A percentile compares a stretch with the other conserved stretches of the same genome.
Evolutionary conservation across 495 filamentous ascomycete genomes (phyloP).

Genomic region (Neurospora discreta): DNA sequence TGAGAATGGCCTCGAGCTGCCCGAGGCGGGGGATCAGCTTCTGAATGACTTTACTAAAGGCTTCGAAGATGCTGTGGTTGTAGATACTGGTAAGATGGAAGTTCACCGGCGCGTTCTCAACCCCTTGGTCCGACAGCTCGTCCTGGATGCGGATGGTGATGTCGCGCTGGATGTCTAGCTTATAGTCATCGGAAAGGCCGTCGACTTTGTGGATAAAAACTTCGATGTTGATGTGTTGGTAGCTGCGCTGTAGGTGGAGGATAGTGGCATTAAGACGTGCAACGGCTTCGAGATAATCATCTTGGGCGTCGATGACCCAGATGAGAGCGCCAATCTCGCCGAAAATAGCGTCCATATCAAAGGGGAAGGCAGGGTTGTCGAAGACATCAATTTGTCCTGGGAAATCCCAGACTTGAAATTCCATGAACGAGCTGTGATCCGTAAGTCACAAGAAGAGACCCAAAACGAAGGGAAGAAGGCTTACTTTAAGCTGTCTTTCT

Average conservation of each 20-base stretch:
- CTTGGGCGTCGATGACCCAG: slow-evolving; percentile 97
- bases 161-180: slow-evolving; percentile 84
- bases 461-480: slow-evolving; percentile 1
- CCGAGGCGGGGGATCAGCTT: slow-evolving; percentile 90
- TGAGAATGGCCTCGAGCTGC: slow-evolving; percentile 82
- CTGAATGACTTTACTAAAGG: slow-evolving; percentile 95
- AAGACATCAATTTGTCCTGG: slow-evolving; percentile 87
- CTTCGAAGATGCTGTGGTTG: slow-evolving; percentile 96
- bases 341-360: slow-evolving; percentile 89
- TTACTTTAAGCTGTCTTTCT: slow-evolving; percentile 86
- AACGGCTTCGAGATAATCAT: slow-evolving; percentile 88
- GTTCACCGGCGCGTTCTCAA: slow-evolving; percentile 82
- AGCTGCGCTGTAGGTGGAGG: slow-evolving; percentile 70
- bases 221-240: slow-evolving; percentile 87
- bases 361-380: slow-evolving; percentile 48
- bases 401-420: slow-evolving; percentile 97
- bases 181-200: slow-evolving; percentile 87
- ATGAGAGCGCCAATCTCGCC: slow-evolving; percentile 86
- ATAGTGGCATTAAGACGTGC: slow-evolving; percentile 78
- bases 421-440: slow-evolving; percentile 77
- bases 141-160: slow-evolving; percentile 95
- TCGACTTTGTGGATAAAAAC: slow-evolving; percentile 99
- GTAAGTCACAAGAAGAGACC: slow-evolving; percentile 7
- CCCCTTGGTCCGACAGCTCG: slow-evolving; percentile 81
- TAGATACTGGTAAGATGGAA: slow-evolving; percentile 96